Conservation (phyloP, 78 protist species). For the Dictyostelium brefeldianum region DNA sequence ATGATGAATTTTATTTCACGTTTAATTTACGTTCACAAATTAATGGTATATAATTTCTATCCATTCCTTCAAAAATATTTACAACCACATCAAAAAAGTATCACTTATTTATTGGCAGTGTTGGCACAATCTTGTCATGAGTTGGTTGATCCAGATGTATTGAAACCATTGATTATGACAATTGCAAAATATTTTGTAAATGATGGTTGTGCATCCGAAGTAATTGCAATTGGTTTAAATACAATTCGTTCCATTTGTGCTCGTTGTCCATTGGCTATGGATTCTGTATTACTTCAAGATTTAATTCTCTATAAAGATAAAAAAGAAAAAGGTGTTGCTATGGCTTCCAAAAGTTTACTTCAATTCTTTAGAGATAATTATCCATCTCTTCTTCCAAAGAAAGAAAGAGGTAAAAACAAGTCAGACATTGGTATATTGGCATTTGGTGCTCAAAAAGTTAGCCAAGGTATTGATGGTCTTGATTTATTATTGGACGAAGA, state of each 20-base stretch:
- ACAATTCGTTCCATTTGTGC: constrained; percentile 89
- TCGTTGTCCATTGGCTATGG: constrained; percentile 93
- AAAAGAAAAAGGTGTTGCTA: constrained; percentile 88
- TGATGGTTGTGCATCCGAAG: constrained; percentile 90
- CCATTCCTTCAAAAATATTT: constrained; percentile 90
- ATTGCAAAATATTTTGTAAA: constrained; percentile 91
- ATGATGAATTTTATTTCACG: constrained; percentile 89
- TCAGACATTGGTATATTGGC: constrained; percentile 1
- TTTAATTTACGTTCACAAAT: constrained; percentile 86
- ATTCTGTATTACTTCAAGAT: constrained; percentile 83
- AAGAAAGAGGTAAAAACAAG: constrained; percentile 80
- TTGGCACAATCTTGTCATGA: constrained; percentile 94
- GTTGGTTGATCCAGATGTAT: constrained; percentile 93
- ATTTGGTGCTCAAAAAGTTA: constrained; percentile 63
- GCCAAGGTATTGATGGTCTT: constrained; percentile 64
- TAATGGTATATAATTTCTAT: constrained; percentile 91
- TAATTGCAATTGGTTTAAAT: constrained; percentile 94
- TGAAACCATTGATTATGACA: constrained; percentile 89
- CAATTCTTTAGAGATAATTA: constrained; percentile 83
- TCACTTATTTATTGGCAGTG: constrained; percentile 89
- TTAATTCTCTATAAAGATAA: constrained; percentile 82
- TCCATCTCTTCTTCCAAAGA: constrained; percentile 89
- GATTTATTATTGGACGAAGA: constrained; percentile 72
- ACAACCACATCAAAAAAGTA: constrained; percentile 91
- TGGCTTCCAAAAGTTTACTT: constrained; percentile 91